Base-by-base conservation (phyloP, 192 early-diverging fungal genomes). In the Coemansia sp. region DNA sequence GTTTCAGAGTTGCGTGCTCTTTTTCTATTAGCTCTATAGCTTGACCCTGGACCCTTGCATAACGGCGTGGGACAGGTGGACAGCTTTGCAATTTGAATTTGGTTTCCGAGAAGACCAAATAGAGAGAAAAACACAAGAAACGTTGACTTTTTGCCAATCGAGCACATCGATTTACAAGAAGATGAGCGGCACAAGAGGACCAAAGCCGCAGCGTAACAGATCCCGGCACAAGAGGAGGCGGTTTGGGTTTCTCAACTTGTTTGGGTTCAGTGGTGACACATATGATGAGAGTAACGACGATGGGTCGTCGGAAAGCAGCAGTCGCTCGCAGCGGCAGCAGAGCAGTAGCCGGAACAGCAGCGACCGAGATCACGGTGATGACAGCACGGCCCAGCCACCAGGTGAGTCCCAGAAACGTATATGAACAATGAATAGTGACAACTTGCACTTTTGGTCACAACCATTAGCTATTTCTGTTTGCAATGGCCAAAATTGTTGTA, bases 241-340 rank as follows among this genome's bases (percentile, higher is more conserved):
- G 23, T 79, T 79, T 61, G 76, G 76, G 39, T 66, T 79, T 45
- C 65, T 79, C 39, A 79, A 64, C 64, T 60, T 79, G 25, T 79
- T 79, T 70, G 76, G 76, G 7, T 73, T 79, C 29, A 50, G 43
- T 24, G 25, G 66, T 2, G 67, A 66, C 6, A 14, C 63, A 6
- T 65, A 45, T 17, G 66, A 63, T 17, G 48, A 62, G 5, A 32
- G 4, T 48, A 53, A 29, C 15, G 32, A 19, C 23, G 37, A 7
- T 7, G 15, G 11, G 14, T 7, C 47, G 17, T 11, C 23, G 6
- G 35, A 22, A 2, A 60, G 49, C 25, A 47, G 23, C 19, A 8
- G 9, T n/a, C 22, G 29, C 39, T 29, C 27, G 27, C 23, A 41
- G 35, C 48, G 29, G 32, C 32, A 11, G 43, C 51, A 22, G 19